Conservation (phyloP, 768 basidiomycete species). For the Macrolepiota albuminosa region DNA sequence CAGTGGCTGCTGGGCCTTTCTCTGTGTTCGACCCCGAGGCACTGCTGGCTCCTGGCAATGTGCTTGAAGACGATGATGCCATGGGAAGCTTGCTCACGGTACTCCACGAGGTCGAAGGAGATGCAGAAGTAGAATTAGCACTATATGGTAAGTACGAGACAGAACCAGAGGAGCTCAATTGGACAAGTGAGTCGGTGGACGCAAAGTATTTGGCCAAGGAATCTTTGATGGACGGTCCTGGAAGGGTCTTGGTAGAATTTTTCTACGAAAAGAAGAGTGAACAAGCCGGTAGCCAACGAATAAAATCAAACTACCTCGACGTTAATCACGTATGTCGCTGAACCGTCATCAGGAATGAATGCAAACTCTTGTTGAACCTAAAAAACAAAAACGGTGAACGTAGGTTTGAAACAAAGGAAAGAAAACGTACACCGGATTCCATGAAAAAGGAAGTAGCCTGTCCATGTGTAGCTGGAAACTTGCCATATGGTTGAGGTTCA, state of each 20-base stretch:
- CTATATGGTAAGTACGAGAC: constrained; percentile 60
- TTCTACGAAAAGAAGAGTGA: constrained; percentile 29
- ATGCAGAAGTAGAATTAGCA: constrained; percentile 36
- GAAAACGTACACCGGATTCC: constrained; percentile 39
- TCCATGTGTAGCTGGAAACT: constrained; percentile 68
- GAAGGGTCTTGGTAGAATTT: constrained; percentile 59
- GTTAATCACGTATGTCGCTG: constrained; percentile 66
- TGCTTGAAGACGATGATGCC: constrained; percentile 30
- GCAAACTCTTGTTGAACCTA: constrained; percentile 71
- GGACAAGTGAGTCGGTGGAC: constrained; percentile 54
- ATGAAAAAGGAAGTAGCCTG: constrained; percentile 70
- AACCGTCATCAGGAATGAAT: constrained; percentile 71
- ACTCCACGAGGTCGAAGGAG: constrained; percentile 46
- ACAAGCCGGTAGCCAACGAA: background rate
- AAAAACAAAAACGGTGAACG: background rate
- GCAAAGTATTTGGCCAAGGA: constrained; percentile 60
- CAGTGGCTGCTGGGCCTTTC: constrained; percentile 11
- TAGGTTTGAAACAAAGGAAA: constrained; percentile 15
- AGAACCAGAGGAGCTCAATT: constrained; percentile 57
- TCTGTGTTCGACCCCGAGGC: constrained; percentile 6
- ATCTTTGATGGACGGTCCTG: constrained; percentile 59
- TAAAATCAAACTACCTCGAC: constrained; percentile 41
- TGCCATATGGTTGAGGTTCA: constrained; percentile 54
- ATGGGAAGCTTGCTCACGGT: constrained; percentile 38
- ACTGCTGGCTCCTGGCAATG: constrained; percentile 1